These are phyloP conservation scores for Neofusicoccum umdonicola DNA, from an alignment of 2,329 filamentous ascomycete species.

Conservation along the genomic window DNA sequence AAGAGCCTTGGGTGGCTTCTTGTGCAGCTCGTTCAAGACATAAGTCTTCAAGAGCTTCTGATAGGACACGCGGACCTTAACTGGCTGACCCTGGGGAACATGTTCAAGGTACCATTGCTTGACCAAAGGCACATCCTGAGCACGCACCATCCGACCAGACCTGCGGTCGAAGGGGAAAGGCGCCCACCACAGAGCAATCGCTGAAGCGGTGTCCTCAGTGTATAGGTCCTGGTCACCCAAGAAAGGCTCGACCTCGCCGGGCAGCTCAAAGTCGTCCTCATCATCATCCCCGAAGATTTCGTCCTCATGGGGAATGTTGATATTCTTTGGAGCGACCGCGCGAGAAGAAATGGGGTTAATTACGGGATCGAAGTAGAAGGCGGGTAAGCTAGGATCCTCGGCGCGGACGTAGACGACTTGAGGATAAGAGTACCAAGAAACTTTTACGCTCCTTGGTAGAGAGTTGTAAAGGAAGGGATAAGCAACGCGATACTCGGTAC, in stretches of 20 bases:
- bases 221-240: conserved; percentile 84
- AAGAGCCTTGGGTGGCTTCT: conserved; percentile 90
- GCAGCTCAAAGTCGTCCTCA: conserved; percentile 82
- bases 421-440: conserved; percentile 91
- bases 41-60: conserved; percentile 96
- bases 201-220: conserved; percentile 83
- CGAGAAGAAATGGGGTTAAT: conserved; percentile 97
- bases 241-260: conserved; percentile 79
- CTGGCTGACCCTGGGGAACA: conserved; percentile 82
- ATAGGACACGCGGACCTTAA: conserved; percentile 97
- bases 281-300: conserved; percentile 86
- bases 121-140: conserved; percentile 92
- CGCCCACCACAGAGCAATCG: conserved; percentile 96
- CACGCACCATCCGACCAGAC: conserved; percentile 92
- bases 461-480: conserved; percentile 97
- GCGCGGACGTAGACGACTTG: conserved; percentile 88
- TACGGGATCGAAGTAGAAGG: conserved; percentile 96
- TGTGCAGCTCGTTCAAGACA: conserved; percentile 94
- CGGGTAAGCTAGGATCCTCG: conserved; percentile 84
- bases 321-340: conserved; percentile 88
- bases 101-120: conserved; percentile 99
- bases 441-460: conserved; percentile 85
- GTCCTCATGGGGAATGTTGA: conserved; percentile 89
- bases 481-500: conserved; percentile 92
- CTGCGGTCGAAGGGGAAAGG: conserved; percentile 93